A percentile compares a stretch with the other conserved stretches of the same genome.
Evolutionary conservation across 305 asterid genomes (phyloP).

Genomic region (Fraxinus sp.): DNA sequence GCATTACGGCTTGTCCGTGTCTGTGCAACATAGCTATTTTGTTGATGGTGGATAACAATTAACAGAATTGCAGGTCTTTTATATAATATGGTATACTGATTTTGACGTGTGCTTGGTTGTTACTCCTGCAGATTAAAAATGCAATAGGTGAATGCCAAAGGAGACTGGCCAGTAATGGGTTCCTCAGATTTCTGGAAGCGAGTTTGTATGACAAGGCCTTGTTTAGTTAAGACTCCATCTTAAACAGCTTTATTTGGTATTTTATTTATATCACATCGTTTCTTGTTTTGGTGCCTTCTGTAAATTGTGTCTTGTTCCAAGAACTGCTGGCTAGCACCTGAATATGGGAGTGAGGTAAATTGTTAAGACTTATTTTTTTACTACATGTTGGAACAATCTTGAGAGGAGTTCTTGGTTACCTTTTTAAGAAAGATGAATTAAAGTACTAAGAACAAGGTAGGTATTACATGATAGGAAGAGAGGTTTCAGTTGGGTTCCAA

Average conservation of each 20-base stretch:
- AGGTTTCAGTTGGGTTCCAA: background rate
- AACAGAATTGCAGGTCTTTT: background rate
- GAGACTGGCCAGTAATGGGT: slow-evolving; percentile 20
- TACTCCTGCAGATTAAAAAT: slow-evolving; percentile 26
- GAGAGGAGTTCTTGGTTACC: background rate
- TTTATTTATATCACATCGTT: slow-evolving; percentile 2
- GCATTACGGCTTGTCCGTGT: background rate
- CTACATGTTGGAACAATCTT: slow-evolving; percentile 6
- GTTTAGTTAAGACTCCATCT: slow-evolving; percentile 1
- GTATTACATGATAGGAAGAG: background rate
- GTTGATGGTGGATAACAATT: background rate
- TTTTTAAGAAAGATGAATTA: background rate
- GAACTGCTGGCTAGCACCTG: slow-evolving; percentile 24
- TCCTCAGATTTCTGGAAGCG: background rate
- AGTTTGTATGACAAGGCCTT: background rate
- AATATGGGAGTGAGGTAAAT: slow-evolving; percentile 25
- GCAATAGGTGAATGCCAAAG: slow-evolving; percentile 1
- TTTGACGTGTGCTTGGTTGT: slow-evolving; percentile 8
- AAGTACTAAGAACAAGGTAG: background rate
- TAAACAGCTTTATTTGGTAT: slow-evolving; percentile 12
- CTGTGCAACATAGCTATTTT: background rate
- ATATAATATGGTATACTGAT: background rate
- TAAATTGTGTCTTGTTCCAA: slow-evolving; percentile 21
- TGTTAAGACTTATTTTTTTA: slow-evolving; percentile 2
- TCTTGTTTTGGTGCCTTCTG: slow-evolving; percentile 11